Evolutionary conservation across 2,329 filamentous ascomycete species (phyloP).

Genomic region (Ceratocystiopsis brevicomis): DNA sequence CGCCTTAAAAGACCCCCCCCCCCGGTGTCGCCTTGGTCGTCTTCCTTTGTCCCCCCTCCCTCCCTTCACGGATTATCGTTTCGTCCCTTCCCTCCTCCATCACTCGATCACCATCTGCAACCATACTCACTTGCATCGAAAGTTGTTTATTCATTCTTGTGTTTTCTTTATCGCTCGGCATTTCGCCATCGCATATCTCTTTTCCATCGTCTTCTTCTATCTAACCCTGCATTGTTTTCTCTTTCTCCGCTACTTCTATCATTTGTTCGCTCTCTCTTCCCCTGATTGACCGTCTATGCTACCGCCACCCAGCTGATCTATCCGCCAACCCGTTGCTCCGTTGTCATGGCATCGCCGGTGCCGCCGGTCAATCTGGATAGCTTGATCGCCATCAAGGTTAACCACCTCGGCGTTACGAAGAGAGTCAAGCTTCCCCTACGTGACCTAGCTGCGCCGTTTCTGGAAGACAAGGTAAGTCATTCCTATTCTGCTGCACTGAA

Average conservation of each 20-base stretch:
- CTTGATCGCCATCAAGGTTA: constrained; percentile 69
- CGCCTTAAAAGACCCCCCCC: not conserved
- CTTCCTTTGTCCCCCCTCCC: not conserved
- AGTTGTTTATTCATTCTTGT: too few relatives aligned
- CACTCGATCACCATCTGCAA: too few relatives aligned
- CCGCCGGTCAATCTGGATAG: constrained; percentile 36
- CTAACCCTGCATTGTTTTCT: not conserved
- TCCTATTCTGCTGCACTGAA: not conserved
- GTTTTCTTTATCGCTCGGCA: too few relatives aligned
- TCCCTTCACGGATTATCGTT: not conserved
- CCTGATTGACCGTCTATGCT: not conserved
- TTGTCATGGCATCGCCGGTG: constrained; percentile 17
- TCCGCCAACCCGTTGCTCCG: not conserved
- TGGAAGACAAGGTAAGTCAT: constrained; percentile 63
- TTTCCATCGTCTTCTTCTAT: not conserved
- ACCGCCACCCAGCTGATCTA: not conserved
- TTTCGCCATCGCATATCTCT: too few relatives aligned
- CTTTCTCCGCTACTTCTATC: not conserved
- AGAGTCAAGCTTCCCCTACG: constrained; percentile 79
- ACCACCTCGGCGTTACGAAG: constrained; percentile 53
- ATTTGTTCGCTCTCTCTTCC: too few relatives aligned
- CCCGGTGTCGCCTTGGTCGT: too few relatives aligned
- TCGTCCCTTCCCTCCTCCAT: too few relatives aligned
- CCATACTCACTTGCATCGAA: too few relatives aligned
- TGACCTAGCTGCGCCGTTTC: constrained; percentile 54